Evolutionary conservation across 2,329 filamentous ascomycete genomes (phyloP).

Genomic region (Lachnellula arida): DNA sequence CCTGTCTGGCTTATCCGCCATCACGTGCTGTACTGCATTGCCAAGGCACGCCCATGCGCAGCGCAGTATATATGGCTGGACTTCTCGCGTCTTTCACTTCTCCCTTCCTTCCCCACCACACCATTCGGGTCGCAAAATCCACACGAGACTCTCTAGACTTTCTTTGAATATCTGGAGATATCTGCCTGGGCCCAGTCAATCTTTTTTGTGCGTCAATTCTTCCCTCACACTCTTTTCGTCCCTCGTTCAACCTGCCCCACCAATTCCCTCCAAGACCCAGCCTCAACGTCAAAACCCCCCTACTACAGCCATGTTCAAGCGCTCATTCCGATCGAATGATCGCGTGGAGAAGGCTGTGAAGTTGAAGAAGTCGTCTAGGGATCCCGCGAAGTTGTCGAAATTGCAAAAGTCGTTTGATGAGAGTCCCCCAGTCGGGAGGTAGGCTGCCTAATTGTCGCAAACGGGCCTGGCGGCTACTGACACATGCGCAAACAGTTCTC

Average conservation of each 20-base stretch:
- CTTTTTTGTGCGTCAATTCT: constrained; percentile 34
- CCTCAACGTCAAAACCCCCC: constrained; percentile 19
- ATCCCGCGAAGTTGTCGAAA: constrained; percentile 76
- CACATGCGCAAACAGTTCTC: constrained; percentile 38
- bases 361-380: constrained; percentile 73
- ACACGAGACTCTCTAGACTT: constrained; percentile 33
- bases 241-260: constrained; percentile 27
- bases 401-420: constrained; percentile 75
- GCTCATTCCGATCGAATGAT: constrained; percentile 78
- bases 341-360: constrained; percentile 85
- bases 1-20: background rate
- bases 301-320: constrained; percentile 75
- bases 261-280: constrained; percentile 15
- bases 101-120: constrained; percentile 31
- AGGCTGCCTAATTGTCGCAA: constrained; percentile 14
- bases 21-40: background rate
- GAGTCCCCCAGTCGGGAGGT: constrained; percentile 48
- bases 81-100: constrained; percentile 8
- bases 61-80: constrained; percentile 4
- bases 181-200: constrained; percentile 36
- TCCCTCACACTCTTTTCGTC: constrained; percentile 32
- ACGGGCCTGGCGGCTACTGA: constrained; percentile 14
- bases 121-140: constrained; percentile 32
- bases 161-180: constrained; percentile 33
- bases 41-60: background rate